These are phyloP conservation scores for Vigna nakashimae DNA, from an alignment of 306 rosid genomes.

Conservation along the genomic window DNA sequence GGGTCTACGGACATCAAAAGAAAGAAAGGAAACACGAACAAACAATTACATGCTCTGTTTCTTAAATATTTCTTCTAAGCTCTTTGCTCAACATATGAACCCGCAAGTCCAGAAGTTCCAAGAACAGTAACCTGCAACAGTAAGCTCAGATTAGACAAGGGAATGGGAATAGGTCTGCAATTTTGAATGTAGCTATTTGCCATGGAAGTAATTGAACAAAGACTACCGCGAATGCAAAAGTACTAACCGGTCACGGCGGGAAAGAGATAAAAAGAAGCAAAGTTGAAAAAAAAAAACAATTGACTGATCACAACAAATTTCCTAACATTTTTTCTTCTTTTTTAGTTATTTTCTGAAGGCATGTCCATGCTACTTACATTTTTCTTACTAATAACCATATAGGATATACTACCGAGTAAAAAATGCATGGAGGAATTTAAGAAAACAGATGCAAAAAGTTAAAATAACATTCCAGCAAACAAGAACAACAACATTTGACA, in stretches of 20 bases:
- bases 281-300: background rate
- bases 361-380: background rate
- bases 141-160: conserved; percentile 32
- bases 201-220: background rate
- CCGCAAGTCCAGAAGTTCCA: conserved; percentile 97
- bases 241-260: background rate
- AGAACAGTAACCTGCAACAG: conserved; percentile 81
- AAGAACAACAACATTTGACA: background rate
- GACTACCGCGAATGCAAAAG: background rate
- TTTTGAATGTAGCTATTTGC: background rate
- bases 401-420: conserved; percentile 17
- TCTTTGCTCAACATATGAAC: conserved; percentile 94
- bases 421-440: background rate
- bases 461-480: conserved; percentile 1
- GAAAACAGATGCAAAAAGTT: background rate
- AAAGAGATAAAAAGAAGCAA: background rate
- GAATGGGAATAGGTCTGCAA: conserved; percentile 29
- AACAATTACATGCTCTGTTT: conserved; percentile 48
- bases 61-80: conserved; percentile 55
- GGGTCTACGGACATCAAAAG: conserved; percentile 49
- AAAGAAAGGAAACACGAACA: conserved; percentile 41
- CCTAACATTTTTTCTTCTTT: background rate
- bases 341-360: conserved; percentile 8
- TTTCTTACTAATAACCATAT: conserved; percentile 5
- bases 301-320: background rate